Evolutionary conservation across 139 green algal genomes (phyloP).

Genomic region (Dunaliella primolecta): DNA sequence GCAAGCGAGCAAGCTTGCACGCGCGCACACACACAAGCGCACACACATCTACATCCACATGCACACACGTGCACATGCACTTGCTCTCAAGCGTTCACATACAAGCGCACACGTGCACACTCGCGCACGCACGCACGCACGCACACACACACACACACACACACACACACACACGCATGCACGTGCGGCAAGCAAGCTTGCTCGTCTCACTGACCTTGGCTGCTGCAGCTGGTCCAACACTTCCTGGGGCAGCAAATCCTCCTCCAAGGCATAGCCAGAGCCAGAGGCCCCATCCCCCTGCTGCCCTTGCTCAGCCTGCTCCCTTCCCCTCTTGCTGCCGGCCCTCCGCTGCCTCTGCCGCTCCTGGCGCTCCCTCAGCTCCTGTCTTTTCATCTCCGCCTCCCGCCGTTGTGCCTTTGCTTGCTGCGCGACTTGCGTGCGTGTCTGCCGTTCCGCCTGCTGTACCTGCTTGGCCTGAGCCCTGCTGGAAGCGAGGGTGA

Average conservation of each 20-base stretch:
- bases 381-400: neutral
- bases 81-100: no score
- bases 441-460: neutral
- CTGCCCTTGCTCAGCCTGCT: neutral
- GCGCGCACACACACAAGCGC: no score
- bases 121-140: neutral
- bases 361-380: no score
- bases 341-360: neutral
- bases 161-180: neutral
- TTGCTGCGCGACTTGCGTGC: neutral
- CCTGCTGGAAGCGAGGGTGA: neutral
- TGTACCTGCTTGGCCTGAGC: neutral
- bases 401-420: slow-evolving; percentile 7
- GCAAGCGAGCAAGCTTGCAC: no score
- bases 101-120: neutral
- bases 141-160: neutral
- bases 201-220: neutral
- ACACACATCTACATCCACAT: neutral
- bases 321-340: neutral
- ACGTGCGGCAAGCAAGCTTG: neutral
- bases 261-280: slow-evolving; percentile 8
- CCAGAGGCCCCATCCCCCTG: neutral
- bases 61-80: neutral
- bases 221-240: slow-evolving; percentile 6
- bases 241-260: neutral